A percentile compares a stretch with the other conserved stretches of the same genome.
These are phyloP conservation scores for Pseudocercospora pini-densiflorae DNA, from an alignment of 2,329 filamentous ascomycete genomes.

Conservation along the genomic window DNA sequence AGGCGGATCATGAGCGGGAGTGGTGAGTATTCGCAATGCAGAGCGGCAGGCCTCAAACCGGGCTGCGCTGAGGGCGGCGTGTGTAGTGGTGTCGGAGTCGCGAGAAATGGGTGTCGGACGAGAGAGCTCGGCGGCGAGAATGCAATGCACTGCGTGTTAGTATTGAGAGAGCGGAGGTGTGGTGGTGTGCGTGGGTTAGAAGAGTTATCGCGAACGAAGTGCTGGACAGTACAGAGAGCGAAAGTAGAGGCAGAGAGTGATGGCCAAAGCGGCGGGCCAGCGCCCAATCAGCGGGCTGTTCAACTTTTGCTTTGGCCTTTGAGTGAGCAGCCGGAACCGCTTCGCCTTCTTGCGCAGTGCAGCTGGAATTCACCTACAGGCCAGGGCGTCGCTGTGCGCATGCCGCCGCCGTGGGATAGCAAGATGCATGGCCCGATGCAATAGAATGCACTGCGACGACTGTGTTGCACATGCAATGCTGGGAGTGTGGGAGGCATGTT, in stretches of 20 bases:
- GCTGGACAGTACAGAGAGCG: neutral
- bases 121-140: neutral
- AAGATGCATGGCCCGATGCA: neutral
- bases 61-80: constrained; percentile 12
- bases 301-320: neutral
- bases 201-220: constrained; percentile 8
- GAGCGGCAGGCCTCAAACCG: constrained; percentile 17
- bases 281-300: neutral
- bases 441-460: neutral
- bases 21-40: constrained; percentile 13
- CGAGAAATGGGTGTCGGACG: neutral
- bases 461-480: neutral
- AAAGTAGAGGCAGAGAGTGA: neutral
- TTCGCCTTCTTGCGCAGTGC: neutral
- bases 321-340: neutral
- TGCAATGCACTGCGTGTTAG: neutral
- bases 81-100: neutral
- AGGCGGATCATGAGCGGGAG: constrained; percentile 24
- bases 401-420: neutral
- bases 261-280: neutral
- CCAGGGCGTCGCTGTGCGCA: neutral
- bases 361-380: neutral
- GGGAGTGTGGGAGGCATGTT: neutral
- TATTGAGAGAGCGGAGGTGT: constrained; percentile 3
- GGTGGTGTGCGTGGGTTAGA: constrained; percentile 6